These are phyloP conservation scores for Globisporangium heterothallicum DNA, from an alignment of 352 stramenopile species.

Conservation along the genomic window DNA sequence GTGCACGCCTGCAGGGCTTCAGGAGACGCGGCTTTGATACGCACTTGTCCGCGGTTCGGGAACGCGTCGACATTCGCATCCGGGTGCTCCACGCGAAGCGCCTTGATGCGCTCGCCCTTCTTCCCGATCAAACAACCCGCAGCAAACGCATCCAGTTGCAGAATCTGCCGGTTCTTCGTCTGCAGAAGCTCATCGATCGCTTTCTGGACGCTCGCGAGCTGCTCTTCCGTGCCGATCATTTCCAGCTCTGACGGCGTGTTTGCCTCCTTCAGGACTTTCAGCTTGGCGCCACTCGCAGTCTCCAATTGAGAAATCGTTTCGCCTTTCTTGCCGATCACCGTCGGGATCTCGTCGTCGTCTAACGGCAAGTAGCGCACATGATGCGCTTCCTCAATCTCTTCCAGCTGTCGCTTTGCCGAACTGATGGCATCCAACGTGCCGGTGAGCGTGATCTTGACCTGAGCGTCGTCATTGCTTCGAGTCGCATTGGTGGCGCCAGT, in stretches of 20 bases:
- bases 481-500: slow-evolving; percentile 6
- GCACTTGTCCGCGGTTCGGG: slow-evolving; percentile 58
- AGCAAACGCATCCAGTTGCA: slow-evolving; percentile 70
- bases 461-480: slow-evolving; percentile 25
- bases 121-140: slow-evolving; percentile 71
- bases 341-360: slow-evolving; percentile 71
- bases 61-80: slow-evolving; percentile 69
- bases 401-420: slow-evolving; percentile 51
- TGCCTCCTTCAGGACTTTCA: slow-evolving; percentile 46
- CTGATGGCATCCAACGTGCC: slow-evolving; percentile 55
- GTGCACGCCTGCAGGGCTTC: slow-evolving; percentile 59
- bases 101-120: slow-evolving; percentile 77
- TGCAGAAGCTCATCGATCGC: slow-evolving; percentile 61
- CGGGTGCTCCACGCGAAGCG: slow-evolving; percentile 52
- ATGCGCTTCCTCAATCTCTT: slow-evolving; percentile 54
- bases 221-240: slow-evolving; percentile 68
- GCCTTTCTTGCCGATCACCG: slow-evolving; percentile 74
- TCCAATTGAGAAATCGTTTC: slow-evolving; percentile 71
- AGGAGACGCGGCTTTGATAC: slow-evolving; percentile 51
- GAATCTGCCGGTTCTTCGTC: slow-evolving; percentile 68
- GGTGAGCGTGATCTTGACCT: slow-evolving; percentile 64
- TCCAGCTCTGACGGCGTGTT: slow-evolving; percentile 49
- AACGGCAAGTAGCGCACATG: slow-evolving; percentile 64
- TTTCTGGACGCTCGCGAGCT: slow-evolving; percentile 42
- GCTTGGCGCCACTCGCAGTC: slow-evolving; percentile 49